A percentile compares a stretch with the other conserved stretches of the same genome.
phyloP scores from a whole-genome alignment of 2,329 filamentous ascomycete genomes.

The Phyllosticta citriasiana region DNA sequence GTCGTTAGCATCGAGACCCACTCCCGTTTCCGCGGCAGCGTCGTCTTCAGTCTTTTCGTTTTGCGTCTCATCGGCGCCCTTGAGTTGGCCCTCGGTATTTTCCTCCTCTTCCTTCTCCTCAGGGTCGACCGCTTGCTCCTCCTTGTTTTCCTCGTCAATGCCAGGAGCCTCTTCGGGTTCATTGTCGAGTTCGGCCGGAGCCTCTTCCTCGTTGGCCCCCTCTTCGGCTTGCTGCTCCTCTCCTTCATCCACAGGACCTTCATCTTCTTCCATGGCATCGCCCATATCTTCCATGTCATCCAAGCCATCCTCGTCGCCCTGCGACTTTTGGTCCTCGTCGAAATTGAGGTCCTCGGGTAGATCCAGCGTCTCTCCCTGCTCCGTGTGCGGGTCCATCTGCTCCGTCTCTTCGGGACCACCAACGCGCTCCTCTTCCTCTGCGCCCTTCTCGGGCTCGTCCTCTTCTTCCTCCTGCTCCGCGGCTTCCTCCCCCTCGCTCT shows the following conservation, averaged over 20 bases:
- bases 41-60: slow-evolving; percentile 34
- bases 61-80: slow-evolving; percentile 19
- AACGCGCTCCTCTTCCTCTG: slow-evolving; percentile 51
- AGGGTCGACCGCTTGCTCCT: slow-evolving; percentile 35
- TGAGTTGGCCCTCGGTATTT: slow-evolving; percentile 9
- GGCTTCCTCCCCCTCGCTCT: slow-evolving; percentile 54
- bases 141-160: slow-evolving; percentile 23
- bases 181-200: slow-evolving; percentile 23
- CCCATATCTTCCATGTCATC: slow-evolving; percentile 42
- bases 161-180: slow-evolving; percentile 26
- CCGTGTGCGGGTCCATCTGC: slow-evolving; percentile 61
- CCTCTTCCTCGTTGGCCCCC: slow-evolving; percentile 21
- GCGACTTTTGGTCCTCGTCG: slow-evolving; percentile 47
- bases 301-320: slow-evolving; percentile 40
- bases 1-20: slow-evolving; percentile 56
- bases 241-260: slow-evolving; percentile 27
- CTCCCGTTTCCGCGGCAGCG: slow-evolving; percentile 51
- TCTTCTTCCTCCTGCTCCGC: slow-evolving; percentile 43
- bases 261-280: slow-evolving; percentile 26
- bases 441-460: slow-evolving; percentile 44
- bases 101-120: slow-evolving; percentile 35
- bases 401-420: slow-evolving; percentile 58
- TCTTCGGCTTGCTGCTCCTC: slow-evolving; percentile 28
- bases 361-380: slow-evolving; percentile 73
- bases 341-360: slow-evolving; percentile 83